Evolutionary conservation across 129 eudicot genomes (phyloP), one percentile per base, ranked within the genome.

Genomic region (Lactuca saligna): DNA sequence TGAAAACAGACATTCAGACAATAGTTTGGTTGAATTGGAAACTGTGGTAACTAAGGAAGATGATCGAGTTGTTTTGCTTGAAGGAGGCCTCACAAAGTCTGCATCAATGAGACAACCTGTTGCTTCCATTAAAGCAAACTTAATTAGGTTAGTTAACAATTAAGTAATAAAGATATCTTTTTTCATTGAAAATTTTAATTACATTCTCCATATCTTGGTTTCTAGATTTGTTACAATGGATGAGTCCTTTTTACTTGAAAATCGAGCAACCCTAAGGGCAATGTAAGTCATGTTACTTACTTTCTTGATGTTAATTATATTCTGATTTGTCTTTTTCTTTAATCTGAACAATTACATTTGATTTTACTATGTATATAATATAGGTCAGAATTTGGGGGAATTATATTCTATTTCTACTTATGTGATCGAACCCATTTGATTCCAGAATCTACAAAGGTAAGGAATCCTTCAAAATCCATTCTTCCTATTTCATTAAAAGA

Each of bases 341-440:
- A 65, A 58, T 42, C 50, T 38, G 63, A 58, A 48, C 61, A 41
- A 60, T 75, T 35, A 65, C 73, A 35, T 51, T 8, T 72, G 67
- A 57, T 54, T 37, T 57, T 32, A 32, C 55, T 63, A 50, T 67
- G 13, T 88, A 78, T 25, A 25, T 25, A 25, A 25, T 25, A 25
- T 75, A 93, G 99, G 90, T 87, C 97, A 75, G 99, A 93, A 68
- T 89, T 93, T 74, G 99, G 99, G 68, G 89, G 89, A 76, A 85
- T 93, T 74, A 77, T 87, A 44, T 80, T 83, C 75, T 93, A 93
- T 78, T 93, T 89, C 80, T 93, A 93, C 80, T 48, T 89, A 53
- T 93, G 99, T 85, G 99, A 93, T 72, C 99, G 99, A 34, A 93
- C 97, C 66, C 73, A 67, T 63, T 13, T 93, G 37, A 80, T 93